Evolutionary conservation across 2,329 filamentous ascomycete genomes (phyloP).

Genomic region (Trematosphaeria pertusa): DNA sequence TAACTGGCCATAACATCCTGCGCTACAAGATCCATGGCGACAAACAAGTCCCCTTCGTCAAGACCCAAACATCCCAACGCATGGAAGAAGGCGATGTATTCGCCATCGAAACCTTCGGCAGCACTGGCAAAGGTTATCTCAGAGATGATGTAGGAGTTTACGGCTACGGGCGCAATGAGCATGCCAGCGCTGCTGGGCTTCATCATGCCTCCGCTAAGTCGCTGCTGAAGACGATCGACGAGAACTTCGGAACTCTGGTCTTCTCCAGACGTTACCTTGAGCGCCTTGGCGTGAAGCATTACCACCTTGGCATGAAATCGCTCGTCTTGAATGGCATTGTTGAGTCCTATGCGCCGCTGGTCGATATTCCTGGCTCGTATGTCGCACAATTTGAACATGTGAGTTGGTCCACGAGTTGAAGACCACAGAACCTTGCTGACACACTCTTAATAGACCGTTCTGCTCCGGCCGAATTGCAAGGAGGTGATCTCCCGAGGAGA

Average conservation of each 20-base stretch:
- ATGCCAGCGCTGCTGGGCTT: conserved; percentile 74
- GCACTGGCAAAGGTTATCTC: conserved; percentile 85
- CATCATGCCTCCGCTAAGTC: conserved; percentile 81
- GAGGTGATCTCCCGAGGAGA: conserved; percentile 86
- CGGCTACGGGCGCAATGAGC: conserved; percentile 72
- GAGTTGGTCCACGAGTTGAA: conserved; percentile 51
- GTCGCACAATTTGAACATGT: conserved; percentile 95
- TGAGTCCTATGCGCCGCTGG: conserved; percentile 85
- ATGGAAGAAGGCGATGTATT: conserved; percentile 98
- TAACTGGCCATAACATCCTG: conserved; percentile 90
- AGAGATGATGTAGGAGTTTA: conserved; percentile 72
- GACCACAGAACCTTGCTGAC: conserved; percentile 13
- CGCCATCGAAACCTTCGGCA: conserved; percentile 95
- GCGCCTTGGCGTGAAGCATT: conserved; percentile 87
- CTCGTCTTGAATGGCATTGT: conserved; percentile 83
- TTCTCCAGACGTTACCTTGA: conserved; percentile 91
- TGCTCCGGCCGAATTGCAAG: conserved; percentile 64
- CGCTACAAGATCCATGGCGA: conserved; percentile 90
- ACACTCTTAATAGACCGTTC: conserved; percentile 32
- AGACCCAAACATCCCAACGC: conserved; percentile 82
- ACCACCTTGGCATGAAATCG: conserved; percentile 86
- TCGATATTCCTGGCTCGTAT: conserved; percentile 90
- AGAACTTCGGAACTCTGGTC: conserved; percentile 91
- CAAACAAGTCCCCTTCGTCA: conserved; percentile 93
- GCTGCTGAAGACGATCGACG: conserved; percentile 85